Conservation (phyloP, 768 basidiomycete genomes). For the Dendrothele bispora region DNA sequence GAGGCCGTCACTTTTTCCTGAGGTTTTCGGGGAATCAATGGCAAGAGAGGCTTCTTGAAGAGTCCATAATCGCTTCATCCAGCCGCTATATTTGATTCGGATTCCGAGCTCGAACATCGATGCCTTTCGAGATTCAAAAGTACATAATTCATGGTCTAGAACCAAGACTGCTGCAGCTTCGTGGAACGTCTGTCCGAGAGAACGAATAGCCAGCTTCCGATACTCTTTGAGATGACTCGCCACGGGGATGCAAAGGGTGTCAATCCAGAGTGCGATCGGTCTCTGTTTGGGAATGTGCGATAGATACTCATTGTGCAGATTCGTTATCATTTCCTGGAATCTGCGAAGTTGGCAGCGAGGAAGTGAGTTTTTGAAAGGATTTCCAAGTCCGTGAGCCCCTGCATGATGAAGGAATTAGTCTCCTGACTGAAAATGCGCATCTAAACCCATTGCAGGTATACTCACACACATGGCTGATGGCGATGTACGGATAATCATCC, state of each 20-base stretch:
- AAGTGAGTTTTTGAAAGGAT: not conserved
- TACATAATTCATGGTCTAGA: not conserved
- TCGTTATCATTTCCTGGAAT: not conserved
- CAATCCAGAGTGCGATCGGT: not conserved
- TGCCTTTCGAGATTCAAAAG: not conserved
- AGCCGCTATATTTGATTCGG: not conserved
- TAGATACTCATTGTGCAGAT: not conserved
- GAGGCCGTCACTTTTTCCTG: too few species aligned
- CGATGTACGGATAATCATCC: constrained; percentile 3
- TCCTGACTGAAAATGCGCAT: not conserved
- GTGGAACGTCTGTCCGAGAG: not conserved
- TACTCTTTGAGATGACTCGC: not conserved
- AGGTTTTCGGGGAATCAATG: too few species aligned
- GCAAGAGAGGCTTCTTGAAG: not conserved
- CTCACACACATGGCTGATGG: constrained; percentile 1
- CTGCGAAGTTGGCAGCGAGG: constrained; percentile 1
- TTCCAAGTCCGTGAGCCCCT: constrained; percentile 2
- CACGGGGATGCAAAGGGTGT: not conserved
- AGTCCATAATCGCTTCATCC: constrained; percentile 4
- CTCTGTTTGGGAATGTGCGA: not conserved
- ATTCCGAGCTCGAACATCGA: not conserved
- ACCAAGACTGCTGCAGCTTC: constrained; percentile 1
- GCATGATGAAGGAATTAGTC: too few species aligned
- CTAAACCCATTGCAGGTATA: not conserved
- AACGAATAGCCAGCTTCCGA: not conserved